phyloP scores from a whole-genome alignment of 2,329 filamentous ascomycete genomes.

The Aspergillus ibericus region DNA sequence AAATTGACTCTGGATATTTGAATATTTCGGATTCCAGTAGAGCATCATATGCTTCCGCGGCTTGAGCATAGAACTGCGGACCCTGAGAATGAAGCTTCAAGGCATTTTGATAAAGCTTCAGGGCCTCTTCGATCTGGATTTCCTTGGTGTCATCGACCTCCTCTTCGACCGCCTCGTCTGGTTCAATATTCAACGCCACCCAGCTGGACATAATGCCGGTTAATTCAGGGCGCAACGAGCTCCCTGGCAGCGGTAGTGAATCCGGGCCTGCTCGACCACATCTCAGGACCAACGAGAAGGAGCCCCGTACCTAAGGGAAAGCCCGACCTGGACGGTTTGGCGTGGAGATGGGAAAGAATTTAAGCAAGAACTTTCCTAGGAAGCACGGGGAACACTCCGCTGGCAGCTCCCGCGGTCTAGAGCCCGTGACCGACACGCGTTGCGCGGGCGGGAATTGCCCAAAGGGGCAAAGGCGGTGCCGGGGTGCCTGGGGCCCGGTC shows the following conservation, averaged over 20 bases:
- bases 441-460: conserved; percentile 21
- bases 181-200: conserved; percentile 88
- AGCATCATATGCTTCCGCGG: conserved; percentile 75
- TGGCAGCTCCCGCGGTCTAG: not conserved
- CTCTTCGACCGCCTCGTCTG: conserved; percentile 84
- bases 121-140: conserved; percentile 92
- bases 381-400: not conserved
- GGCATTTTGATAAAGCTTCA: conserved; percentile 90
- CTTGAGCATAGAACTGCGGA: conserved; percentile 70
- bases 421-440: conserved; percentile 17
- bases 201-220: conserved; percentile 59
- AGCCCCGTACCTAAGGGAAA: not conserved
- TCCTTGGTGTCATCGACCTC: conserved; percentile 95
- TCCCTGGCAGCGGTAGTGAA: conserved; percentile 12
- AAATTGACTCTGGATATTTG: conserved; percentile 80
- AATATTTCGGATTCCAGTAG: conserved; percentile 94
- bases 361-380: not conserved
- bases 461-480: conserved; percentile 19
- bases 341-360: not conserved
- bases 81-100: conserved; percentile 90
- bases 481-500: conserved; percentile 19
- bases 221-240: conserved; percentile 17
- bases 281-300: conserved; percentile 17
- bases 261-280: conserved; percentile 16
- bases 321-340: conserved; percentile 2